Evolutionary conservation across 2,329 filamentous ascomycete genomes (phyloP).

Genomic region (Paramyrothecium sp.): DNA sequence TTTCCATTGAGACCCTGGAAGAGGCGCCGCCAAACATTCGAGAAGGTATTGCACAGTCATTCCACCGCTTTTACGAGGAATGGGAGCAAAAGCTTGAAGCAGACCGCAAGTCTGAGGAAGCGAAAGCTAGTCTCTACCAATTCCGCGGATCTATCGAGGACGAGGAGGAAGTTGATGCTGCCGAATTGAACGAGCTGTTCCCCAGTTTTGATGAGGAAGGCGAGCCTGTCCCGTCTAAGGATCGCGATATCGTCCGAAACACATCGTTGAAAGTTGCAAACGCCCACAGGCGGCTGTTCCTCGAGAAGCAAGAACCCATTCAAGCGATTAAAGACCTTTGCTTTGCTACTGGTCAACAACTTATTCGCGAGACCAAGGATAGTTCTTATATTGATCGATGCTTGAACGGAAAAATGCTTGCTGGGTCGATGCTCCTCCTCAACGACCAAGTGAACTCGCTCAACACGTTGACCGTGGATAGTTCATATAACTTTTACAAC

Average conservation of each 20-base stretch:
- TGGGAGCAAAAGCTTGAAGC: conserved; percentile 77
- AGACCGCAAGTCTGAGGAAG: conserved; percentile 73
- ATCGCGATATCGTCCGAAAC: conserved; percentile 43
- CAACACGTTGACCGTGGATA: conserved; percentile 33
- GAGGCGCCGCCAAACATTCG: conserved; percentile 41
- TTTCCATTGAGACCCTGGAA: conserved; percentile 46
- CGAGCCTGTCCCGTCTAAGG: conserved; percentile 26
- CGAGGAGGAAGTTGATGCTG: conserved; percentile 69
- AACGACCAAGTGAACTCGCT: conserved; percentile 55
- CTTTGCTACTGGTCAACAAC: conserved; percentile 39
- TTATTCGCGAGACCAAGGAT: conserved; percentile 24
- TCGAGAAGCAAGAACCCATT: conserved; percentile 36
- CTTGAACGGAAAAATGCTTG: conserved; percentile 57
- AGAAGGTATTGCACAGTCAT: conserved; percentile 60
- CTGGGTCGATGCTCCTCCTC: conserved; percentile 64
- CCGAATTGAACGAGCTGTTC: conserved; percentile 79
- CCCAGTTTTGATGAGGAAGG: conserved; percentile 64
- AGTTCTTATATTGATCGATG: conserved; percentile 27
- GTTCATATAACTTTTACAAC: conserved; percentile 82
- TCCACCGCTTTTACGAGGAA: conserved; percentile 72
- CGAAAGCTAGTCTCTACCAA: conserved; percentile 75
- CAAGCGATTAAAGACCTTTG: conserved; percentile 44
- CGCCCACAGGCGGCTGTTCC: conserved; percentile 56
- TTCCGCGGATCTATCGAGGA: conserved; percentile 78
- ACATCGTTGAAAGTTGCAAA: conserved; percentile 61